Base-by-base conservation (phyloP, 2,329 filamentous ascomycete genomes). In the Epichloe glyceriae region DNA sequence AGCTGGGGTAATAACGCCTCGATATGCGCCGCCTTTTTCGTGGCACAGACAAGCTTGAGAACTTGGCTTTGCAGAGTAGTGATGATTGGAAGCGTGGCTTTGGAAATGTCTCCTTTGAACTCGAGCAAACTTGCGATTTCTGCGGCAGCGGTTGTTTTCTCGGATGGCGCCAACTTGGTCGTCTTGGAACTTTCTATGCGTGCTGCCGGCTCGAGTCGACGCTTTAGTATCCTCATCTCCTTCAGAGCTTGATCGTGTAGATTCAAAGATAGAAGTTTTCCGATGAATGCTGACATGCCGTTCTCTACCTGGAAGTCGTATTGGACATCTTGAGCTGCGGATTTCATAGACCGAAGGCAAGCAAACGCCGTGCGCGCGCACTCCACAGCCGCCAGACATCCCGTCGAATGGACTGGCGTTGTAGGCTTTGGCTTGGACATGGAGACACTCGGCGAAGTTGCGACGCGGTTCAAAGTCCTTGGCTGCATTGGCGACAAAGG, bases 251-350 rank as follows among this genome's bases (percentile, higher is more conserved):
- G 70, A n/a, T 81, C 78, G 44, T 85, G 77, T 48, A 89, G 64
- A 1, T 79, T 78, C 46, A 88, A 70, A 0, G 71, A 69, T 14
- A 88, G 68, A 1, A 90, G 70, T 61, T 82, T 87, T 39, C 78
- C 77, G 39, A 84, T 67, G 49, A 90, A 73, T 0, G 82, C 80
- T 15, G 84, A 78, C 73, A 87, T 85, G 50, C 85, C 86, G 53
- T 73, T 81, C 61, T 90, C 86, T 4, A 90, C 65, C 60, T 90
- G 85, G 39, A 86, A 68, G 43, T 78, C 74, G 1, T 79, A 74
- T n/a, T 82, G 68, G 10, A 74, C 67, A 10, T 80, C 67, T 8
- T 74, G 71, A 5, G 75, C 67, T 1, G 75, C 68, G 26, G 75
- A 70, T 47, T 85, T 77, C 22, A 80, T 60, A 30, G 74, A 71